Conservation (phyloP, 805 yeast species). For the Ogataea sp. region DNA sequence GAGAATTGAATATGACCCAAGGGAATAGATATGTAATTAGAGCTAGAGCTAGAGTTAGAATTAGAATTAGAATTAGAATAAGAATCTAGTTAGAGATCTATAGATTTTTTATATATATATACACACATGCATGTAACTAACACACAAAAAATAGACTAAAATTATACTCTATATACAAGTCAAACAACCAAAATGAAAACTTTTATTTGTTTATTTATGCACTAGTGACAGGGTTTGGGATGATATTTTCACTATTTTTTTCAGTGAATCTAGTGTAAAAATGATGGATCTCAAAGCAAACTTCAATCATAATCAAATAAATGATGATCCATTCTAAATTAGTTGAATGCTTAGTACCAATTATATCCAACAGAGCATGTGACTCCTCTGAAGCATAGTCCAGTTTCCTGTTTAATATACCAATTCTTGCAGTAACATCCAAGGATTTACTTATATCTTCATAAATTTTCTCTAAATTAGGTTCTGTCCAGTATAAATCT, state of each 20-base stretch:
- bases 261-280: conserved; percentile 45
- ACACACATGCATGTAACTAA: neutral
- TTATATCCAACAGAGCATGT: conserved; percentile 62
- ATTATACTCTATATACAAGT: neutral
- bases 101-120: conserved; percentile 3
- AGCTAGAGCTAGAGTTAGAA: too few species aligned
- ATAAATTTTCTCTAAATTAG: conserved; percentile 71
- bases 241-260: too few species aligned
- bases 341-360: conserved; percentile 69
- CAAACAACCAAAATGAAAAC: too few species aligned
- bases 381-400: conserved; percentile 91
- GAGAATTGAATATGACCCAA: too few species aligned
- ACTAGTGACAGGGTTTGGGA: too few species aligned
- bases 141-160: too few species aligned
- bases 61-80: too few species aligned
- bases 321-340: conserved; percentile 91
- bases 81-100: too few species aligned
- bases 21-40: too few species aligned
- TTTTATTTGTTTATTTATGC: too few species aligned
- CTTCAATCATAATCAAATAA: conserved; percentile 75
- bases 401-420: conserved; percentile 72
- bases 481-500: conserved; percentile 90
- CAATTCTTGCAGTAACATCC: conserved; percentile 71
- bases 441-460: conserved; percentile 59
- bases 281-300: conserved; percentile 70